These are phyloP conservation scores for Cryptococcus sp. DNA, from an alignment of 1,284 basidiomycete genomes.

Conservation along the genomic window DNA sequence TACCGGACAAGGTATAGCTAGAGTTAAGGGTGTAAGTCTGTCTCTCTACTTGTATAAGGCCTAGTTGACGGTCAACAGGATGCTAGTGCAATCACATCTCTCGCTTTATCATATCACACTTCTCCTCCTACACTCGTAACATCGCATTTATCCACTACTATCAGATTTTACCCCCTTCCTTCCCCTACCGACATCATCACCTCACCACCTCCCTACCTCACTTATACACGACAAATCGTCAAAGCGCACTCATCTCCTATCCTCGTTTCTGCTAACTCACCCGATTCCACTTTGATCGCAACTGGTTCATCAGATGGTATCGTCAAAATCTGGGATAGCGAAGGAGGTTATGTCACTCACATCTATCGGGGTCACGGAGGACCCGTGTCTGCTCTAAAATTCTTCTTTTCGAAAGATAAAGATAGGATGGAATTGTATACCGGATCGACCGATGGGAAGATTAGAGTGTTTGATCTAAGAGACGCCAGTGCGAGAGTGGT, in stretches of 20 bases:
- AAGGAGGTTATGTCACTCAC: conserved; percentile 85
- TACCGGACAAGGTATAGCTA: conserved; percentile 68
- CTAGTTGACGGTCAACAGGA: conserved; percentile 43
- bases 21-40: conserved; percentile 69
- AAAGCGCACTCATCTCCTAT: conserved; percentile 89
- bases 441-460: conserved; percentile 79
- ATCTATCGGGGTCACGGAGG: conserved; percentile 95
- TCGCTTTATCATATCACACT: conserved; percentile 44
- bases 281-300: conserved; percentile 88
- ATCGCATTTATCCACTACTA: conserved; percentile 50
- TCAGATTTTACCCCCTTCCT: conserved; percentile 52
- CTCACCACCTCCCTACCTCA: conserved; percentile 40
- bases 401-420: conserved; percentile 60
- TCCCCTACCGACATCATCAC: conserved; percentile 14
- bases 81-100: conserved; percentile 53
- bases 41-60: background rate
- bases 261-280: conserved; percentile 74
- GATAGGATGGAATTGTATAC: conserved; percentile 74
- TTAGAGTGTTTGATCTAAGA: conserved; percentile 83
- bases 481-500: conserved; percentile 57
- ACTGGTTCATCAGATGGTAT: conserved; percentile 93
- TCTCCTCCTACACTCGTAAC: conserved; percentile 50
- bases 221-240: conserved; percentile 64
- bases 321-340: conserved; percentile 94
- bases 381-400: conserved; percentile 81